These are phyloP conservation scores for Rhynchospora tenuis DNA, from an alignment of 176 grass and related monocot genomes.

Conservation along the genomic window DNA sequence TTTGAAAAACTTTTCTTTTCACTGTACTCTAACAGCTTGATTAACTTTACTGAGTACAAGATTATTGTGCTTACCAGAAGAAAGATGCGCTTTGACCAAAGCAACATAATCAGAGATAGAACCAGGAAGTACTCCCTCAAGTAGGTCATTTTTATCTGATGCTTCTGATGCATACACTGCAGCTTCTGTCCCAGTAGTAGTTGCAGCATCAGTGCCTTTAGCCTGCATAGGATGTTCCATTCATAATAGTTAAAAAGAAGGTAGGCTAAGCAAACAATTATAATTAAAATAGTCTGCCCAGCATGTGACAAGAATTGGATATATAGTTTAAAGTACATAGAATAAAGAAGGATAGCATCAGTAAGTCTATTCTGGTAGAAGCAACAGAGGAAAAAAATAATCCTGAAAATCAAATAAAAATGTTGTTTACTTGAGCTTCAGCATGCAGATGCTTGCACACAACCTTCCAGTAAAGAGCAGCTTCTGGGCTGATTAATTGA, in stretches of 20 bases:
- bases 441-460: constrained; percentile 81
- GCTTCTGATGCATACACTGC: constrained; percentile 97
- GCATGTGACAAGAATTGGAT: neutral
- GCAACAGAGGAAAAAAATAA: neutral
- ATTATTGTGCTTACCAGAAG: constrained; percentile 55
- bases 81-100: constrained; percentile 92
- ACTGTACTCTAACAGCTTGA: neutral
- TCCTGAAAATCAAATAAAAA: constrained; percentile 5
- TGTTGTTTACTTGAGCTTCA: constrained; percentile 76
- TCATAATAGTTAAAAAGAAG: neutral
- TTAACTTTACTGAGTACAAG: neutral
- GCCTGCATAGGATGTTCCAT: constrained; percentile 37
- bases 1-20: neutral
- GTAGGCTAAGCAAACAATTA: neutral
- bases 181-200: constrained; percentile 88
- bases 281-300: neutral
- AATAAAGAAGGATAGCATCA: constrained; percentile 21
- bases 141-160: constrained; percentile 84
- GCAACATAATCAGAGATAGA: constrained; percentile 72
- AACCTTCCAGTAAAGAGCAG: constrained; percentile 87
- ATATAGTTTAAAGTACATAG: constrained; percentile 6
- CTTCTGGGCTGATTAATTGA: constrained; percentile 77
- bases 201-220: constrained; percentile 86
- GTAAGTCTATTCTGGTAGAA: constrained; percentile 12
- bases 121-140: constrained; percentile 71